Base-by-base conservation (phyloP, 192 early-diverging fungal species). In the Coemansia sp. region DNA sequence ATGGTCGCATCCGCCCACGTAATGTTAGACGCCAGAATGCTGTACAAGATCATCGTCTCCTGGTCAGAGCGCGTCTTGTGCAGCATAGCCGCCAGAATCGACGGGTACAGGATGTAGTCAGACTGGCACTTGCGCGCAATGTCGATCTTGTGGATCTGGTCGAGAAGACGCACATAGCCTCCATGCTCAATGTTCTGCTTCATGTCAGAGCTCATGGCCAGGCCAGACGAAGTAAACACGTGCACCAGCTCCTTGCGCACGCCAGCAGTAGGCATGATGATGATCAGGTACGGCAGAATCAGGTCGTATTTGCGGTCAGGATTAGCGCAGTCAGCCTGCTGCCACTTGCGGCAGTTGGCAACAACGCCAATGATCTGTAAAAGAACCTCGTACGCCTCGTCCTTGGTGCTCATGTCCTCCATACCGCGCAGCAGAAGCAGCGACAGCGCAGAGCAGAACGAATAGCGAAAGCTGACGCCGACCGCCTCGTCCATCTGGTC, bases 361-460 rank as follows among this genome's bases (percentile, higher is more conserved):
- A 89, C 87, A 59, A 94, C 87, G 62, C 90, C 90, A 5, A 98
- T 82, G 34, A 95, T 85, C n/a, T 87, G 84, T 45, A 85, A 84
- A 55, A 98, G 72, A 3, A 90, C 87, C 36, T 89, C 84, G 41
- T 88, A 88, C 0, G 93, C 91, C 28, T 86, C 86, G 8, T 88
- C 89, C 68, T 92, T 93, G 51, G 93, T 93, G 20, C 79, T 79
- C 41, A 88, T 87, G 59, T 93, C 87, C 72, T 90, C 89, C 64
- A 98, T 68, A 28, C 95, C 96, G 70, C 92, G 94, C 66, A 97
- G 68, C 43, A 98, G 83, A 28, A 89, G 89, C 51, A 89, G 85
- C 8, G 93, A 85, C 39, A 97, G 85, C 15, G 95, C 93, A 63
- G 95, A 94, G 33, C 92, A 87, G 63, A 98, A 97, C 69, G 96